These are phyloP conservation scores for Fusarium sp. DNA, from an alignment of 2,329 filamentous ascomycete genomes.

Conservation along the genomic window DNA sequence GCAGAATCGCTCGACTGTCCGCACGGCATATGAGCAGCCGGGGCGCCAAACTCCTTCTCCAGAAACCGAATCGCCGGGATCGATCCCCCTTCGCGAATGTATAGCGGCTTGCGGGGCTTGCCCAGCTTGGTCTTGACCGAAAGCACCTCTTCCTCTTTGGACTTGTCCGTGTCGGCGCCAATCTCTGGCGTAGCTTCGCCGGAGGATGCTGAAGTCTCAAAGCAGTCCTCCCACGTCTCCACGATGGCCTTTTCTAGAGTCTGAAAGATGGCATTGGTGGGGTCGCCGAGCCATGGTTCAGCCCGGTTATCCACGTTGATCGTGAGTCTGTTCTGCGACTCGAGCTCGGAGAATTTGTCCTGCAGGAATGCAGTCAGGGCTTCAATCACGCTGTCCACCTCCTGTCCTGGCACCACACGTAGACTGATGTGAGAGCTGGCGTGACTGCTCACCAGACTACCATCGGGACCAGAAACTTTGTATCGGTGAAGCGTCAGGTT, in stretches of 20 bases:
- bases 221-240: constrained; percentile 78
- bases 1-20: constrained; percentile 94
- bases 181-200: constrained; percentile 19
- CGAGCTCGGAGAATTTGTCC: constrained; percentile 75
- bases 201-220: constrained; percentile 40
- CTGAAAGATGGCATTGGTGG: constrained; percentile 87
- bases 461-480: constrained; percentile 90
- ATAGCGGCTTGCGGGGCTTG: constrained; percentile 73
- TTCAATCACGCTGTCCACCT: constrained; percentile 78
- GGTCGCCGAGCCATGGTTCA: constrained; percentile 95
- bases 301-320: constrained; percentile 92
- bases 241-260: constrained; percentile 87
- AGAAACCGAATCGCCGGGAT: constrained; percentile 95
- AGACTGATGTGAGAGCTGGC: constrained; percentile 90
- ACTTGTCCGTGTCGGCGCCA: constrained; percentile 20
- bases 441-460: constrained; percentile 88
- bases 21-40: constrained; percentile 91
- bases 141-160: constrained; percentile 30
- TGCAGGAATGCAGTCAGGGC: constrained; percentile 73
- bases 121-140: constrained; percentile 32
- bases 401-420: constrained; percentile 92
- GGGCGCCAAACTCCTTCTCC: constrained; percentile 91
- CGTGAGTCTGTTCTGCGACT: constrained; percentile 81
- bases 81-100: constrained; percentile 93
- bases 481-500: constrained; percentile 94